Conservation (phyloP, 2,329 filamentous ascomycete species). For the Fusarium phyllophilum region DNA sequence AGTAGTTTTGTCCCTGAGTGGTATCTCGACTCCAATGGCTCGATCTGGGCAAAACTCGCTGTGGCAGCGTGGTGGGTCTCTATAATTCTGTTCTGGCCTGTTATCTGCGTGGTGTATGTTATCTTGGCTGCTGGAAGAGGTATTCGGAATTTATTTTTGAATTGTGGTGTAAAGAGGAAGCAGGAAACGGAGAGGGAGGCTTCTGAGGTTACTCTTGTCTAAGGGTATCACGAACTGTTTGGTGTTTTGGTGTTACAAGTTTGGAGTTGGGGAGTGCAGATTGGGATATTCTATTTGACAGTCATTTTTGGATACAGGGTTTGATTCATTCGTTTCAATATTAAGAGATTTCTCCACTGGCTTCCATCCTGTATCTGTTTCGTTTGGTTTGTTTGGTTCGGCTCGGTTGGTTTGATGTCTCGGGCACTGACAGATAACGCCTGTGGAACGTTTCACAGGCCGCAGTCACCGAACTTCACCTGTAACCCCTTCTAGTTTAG, state of each 20-base stretch:
- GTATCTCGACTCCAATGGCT: constrained; percentile 45
- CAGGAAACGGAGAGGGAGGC: not conserved
- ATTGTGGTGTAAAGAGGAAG: constrained; percentile 55
- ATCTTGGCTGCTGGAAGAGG: constrained; percentile 67
- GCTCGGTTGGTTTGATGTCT: not conserved
- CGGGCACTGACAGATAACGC: not conserved
- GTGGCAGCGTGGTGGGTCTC: constrained; percentile 46
- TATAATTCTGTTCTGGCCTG: constrained; percentile 55
- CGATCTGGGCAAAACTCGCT: constrained; percentile 27
- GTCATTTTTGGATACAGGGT: constrained; percentile 7
- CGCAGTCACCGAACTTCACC: not conserved
- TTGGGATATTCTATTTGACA: not conserved
- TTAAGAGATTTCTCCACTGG: not conserved
- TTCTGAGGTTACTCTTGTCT: not conserved
- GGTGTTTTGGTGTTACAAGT: not conserved
- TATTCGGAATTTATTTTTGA: constrained; percentile 54
- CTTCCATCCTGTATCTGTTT: not conserved
- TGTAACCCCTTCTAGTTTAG: constrained; percentile 23
- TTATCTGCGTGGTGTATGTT: constrained; percentile 74
- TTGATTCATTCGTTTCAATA: constrained; percentile 13
- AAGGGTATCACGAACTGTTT: not conserved
- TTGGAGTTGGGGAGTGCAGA: not conserved
- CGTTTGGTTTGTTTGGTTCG: not conserved
- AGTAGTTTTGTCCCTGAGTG: constrained; percentile 49
- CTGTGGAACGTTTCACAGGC: not conserved